Base-by-base conservation (phyloP, 192 early-diverging fungal species). In the Chytriomyces confervae region DNA sequence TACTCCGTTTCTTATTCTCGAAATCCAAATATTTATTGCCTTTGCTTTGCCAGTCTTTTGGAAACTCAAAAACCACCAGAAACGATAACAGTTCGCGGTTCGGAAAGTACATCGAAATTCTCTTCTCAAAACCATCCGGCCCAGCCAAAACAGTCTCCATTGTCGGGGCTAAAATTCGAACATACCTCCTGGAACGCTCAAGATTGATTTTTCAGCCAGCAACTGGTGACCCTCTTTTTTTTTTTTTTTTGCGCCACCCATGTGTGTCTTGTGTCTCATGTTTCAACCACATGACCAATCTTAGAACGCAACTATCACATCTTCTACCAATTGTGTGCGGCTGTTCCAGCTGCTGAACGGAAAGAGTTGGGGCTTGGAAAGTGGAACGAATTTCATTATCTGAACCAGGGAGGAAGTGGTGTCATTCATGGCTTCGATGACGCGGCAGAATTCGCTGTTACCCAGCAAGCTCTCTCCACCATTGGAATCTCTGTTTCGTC, bases 11-110 rank as follows among this genome's bases (percentile, higher is more conserved):
- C 2, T 81, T 1, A 43, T 20, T 62, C 24, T 47, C 10, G 24
- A 76, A 24, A 70, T 77, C 36, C n/a, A 75, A 48, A 5, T 63
- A 18, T 24, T 64, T 18, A 81, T 3, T 79, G 0, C n/a, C 20
- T 36, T 63, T 18, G 5, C 9, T 49, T 43, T 72, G 20, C 46
- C 66, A 90, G 86, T 83, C 97, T 47, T 99, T 99, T 82, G 97
- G 97, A 79, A 99, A 99, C 84, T 96, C 97, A 29, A 99, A 99
- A 84, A 99, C 97, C 8, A 98, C 97, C 7, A 85, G 97, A 79
- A 99, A 99, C 88, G 97, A 99, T 86, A 99, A 99, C 88, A 91
- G 89, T 72, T 98, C 96, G 61, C 92, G 97, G 20, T 99, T 99
- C 80, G 97, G 97, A 72, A 99, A 99, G 89, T 99, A 97, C 84